A percentile compares a stretch with the other conserved stretches of the same genome.
Evolutionary conservation across 2,329 filamentous ascomycete genomes (phyloP).

Genomic region (Aspergillus pseudotamarii): DNA sequence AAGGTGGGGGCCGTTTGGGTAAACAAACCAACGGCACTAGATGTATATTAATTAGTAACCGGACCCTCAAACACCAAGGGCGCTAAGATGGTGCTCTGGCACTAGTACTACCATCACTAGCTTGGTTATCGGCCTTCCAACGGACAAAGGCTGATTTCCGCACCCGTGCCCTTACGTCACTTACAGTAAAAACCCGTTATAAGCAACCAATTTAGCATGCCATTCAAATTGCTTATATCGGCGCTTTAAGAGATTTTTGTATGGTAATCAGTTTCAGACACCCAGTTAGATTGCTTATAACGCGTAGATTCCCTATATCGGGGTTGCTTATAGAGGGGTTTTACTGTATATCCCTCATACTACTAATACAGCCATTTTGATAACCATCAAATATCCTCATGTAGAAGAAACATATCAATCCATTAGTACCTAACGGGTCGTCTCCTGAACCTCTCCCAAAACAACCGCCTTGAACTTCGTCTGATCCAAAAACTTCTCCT

Average conservation of each 20-base stretch:
- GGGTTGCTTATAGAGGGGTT: too few species aligned
- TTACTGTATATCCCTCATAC: background rate
- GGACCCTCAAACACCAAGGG: background rate
- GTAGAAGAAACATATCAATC: background rate
- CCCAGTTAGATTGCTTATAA: too few species aligned
- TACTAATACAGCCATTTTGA: background rate
- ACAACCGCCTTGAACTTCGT: slow-evolving; percentile 4
- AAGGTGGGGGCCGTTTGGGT: background rate
- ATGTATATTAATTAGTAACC: background rate
- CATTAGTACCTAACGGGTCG: too few species aligned
- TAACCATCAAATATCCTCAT: background rate
- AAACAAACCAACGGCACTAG: background rate
- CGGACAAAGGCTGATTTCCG: background rate
- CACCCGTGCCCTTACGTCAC: too few species aligned
- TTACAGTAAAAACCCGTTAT: too few species aligned
- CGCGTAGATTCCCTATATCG: too few species aligned
- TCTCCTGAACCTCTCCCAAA: slow-evolving; percentile 1
- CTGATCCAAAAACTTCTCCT: slow-evolving; percentile 6
- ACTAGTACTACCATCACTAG: too few species aligned
- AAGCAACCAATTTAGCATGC: too few species aligned
- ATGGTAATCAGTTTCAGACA: too few species aligned
- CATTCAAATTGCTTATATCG: too few species aligned
- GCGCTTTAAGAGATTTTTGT: too few species aligned
- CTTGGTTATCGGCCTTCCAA: background rate
- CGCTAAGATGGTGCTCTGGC: background rate